phyloP scores from a whole-genome alignment of 257 asterid genomes.

The Nicotiana attenuata region DNA sequence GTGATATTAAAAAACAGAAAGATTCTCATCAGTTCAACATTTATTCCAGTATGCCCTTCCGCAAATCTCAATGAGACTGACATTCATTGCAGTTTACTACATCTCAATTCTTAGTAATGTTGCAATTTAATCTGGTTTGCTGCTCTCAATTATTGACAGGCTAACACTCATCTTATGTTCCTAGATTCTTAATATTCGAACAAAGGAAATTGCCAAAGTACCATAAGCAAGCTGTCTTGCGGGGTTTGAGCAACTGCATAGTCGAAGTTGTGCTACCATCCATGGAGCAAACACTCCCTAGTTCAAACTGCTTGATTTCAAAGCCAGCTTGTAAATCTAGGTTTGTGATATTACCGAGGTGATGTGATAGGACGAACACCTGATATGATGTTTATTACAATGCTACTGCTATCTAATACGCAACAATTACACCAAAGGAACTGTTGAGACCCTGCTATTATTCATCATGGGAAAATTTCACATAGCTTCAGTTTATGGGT shows the following conservation, averaged over 20 bases:
- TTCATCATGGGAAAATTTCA: neutral
- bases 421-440: neutral
- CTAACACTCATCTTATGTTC: neutral
- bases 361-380: neutral
- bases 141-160: neutral
- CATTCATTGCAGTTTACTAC: neutral
- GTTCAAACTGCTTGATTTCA: neutral
- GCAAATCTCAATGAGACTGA: neutral
- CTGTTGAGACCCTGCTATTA: neutral
- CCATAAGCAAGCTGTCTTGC: neutral
- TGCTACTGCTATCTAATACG: neutral
- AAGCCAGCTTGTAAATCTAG: neutral
- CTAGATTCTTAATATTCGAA: neutral
- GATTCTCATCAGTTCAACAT: neutral
- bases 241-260: neutral
- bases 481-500: neutral
- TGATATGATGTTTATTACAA: neutral
- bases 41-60: neutral
- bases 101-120: neutral
- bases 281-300: neutral
- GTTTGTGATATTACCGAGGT: neutral
- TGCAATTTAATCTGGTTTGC: neutral
- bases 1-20: neutral
- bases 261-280: neutral
- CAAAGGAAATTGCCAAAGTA: neutral